phyloP scores from a whole-genome alignment of 2,329 filamentous ascomycete genomes.

The Fusarium paranaense region DNA sequence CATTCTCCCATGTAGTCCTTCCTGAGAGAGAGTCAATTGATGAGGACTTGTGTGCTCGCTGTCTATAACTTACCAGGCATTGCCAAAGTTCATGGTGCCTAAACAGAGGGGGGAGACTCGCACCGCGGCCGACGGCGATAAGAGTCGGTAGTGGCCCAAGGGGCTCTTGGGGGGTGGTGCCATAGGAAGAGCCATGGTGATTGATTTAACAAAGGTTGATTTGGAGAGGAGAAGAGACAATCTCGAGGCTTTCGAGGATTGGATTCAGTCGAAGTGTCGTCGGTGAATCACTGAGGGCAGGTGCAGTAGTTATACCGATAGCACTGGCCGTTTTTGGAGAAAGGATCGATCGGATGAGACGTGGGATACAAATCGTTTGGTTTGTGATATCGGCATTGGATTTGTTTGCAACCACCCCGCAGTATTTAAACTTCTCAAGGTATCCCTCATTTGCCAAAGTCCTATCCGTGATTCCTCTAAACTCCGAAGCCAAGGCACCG shows the following conservation, averaged over 20 bases:
- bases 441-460: background rate
- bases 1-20: slow-evolving; percentile 71
- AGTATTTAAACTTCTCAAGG: background rate
- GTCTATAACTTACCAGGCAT: slow-evolving; percentile 56
- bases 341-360: background rate
- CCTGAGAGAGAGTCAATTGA: slow-evolving; percentile 48
- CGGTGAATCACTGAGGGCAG: background rate
- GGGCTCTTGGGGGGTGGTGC: slow-evolving; percentile 68
- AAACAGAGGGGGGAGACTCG: slow-evolving; percentile 76
- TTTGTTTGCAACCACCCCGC: background rate
- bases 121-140: slow-evolving; percentile 73
- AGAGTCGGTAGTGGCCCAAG: slow-evolving; percentile 72
- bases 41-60: rapidly evolving
- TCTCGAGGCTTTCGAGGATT: background rate
- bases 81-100: slow-evolving; percentile 74
- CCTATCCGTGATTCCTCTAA: slow-evolving; percentile 1
- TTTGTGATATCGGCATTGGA: background rate
- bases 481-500: slow-evolving; percentile 19
- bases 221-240: background rate
- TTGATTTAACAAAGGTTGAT: background rate
- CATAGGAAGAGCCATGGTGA: slow-evolving; percentile 45
- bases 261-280: background rate
- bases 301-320: background rate
- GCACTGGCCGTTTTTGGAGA: background rate
- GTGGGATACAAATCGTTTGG: background rate